Base-by-base conservation (phyloP, 345 rosid species). In the Citrus unshiu region DNA sequence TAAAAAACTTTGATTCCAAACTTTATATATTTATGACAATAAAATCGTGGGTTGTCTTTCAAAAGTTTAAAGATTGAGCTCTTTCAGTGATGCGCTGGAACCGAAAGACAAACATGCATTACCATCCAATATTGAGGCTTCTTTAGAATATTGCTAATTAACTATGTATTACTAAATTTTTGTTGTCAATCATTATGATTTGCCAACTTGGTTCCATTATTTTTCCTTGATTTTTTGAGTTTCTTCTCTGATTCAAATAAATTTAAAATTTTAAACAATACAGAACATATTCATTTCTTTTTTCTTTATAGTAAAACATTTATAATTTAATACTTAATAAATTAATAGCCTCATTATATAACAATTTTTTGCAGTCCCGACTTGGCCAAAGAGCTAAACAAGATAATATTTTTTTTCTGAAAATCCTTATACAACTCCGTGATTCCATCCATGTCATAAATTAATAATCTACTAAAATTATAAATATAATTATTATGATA, bases 71-170 rank as follows among this genome's bases (percentile, higher is more conserved):
- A 70, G 73, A 64, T 64, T 58, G 57, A 22, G 69, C 69, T 72
- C 83, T 69, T 75, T 81, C 57, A 6, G n/a, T 35, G 49, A 64
- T 63, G 74, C 65, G 51, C 65, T 19, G n/a, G 63, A 43, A 67
- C 16, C 39, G 49, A 13, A 14, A 24, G 29, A 37, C 43, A 62
- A 63, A 54, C 74, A 49, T 43, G 40, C 65, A 37, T 49, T 39
- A 62, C 79, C 74, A 61, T 59, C 77, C 72, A 37, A 56, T 66
- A 46, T 65, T 73, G 39, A 73, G 51, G 25, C 72, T 29, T 16
- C 58, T 79, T 71, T 54, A 54, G 58, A 54, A 54, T 54, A 54
- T 54, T 54, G 58, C 0, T 5, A 62, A 14, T 51, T 34, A 6
- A 46, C 56, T 51, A 70, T 32, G 9, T 32, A 54, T 9, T 69